These are phyloP conservation scores for Vigna mungo DNA, from an alignment of 306 rosid genomes.

Conservation along the genomic window DNA sequence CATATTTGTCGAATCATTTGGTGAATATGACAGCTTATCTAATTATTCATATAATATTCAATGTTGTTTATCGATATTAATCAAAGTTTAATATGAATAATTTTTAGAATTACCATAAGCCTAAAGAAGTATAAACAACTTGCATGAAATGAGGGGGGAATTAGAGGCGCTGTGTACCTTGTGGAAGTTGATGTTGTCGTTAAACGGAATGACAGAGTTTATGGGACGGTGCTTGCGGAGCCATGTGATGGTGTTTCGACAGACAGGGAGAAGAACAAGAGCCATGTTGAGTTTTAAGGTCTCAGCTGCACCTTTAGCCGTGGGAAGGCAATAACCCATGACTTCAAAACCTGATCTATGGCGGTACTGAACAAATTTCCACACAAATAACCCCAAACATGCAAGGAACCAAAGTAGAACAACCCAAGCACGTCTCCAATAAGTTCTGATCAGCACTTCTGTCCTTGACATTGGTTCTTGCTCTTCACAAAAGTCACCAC, in stretches of 20 bases:
- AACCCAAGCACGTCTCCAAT: slow-evolving; percentile 82
- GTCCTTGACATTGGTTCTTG: slow-evolving; percentile 57
- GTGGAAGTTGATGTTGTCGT: slow-evolving; percentile 80
- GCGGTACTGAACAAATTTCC: slow-evolving; percentile 81
- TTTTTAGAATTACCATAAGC: not conserved
- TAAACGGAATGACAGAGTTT: slow-evolving; percentile 72
- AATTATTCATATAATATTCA: not conserved
- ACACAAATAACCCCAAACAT: slow-evolving; percentile 61
- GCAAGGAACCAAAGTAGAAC: slow-evolving; percentile 64
- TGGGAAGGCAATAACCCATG: slow-evolving; percentile 87
- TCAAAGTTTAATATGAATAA: not conserved
- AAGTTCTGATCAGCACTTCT: slow-evolving; percentile 67
- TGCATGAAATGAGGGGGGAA: not conserved
- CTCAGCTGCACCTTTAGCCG: slow-evolving; percentile 92
- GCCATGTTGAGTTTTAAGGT: slow-evolving; percentile 92
- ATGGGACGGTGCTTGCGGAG: slow-evolving; percentile 60
- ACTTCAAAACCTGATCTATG: slow-evolving; percentile 72
- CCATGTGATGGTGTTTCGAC: slow-evolving; percentile 79
- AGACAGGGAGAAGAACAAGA: slow-evolving; percentile 77
- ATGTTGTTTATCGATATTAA: not conserved
- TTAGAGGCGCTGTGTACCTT: slow-evolving; percentile 55
- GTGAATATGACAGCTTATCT: slow-evolving; percentile 3
- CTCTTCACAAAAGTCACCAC: slow-evolving; percentile 37
- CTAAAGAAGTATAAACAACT: not conserved
- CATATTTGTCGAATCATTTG: not conserved